These are phyloP conservation scores for Aphanomyces cochlioides DNA, from an alignment of 352 stramenopile species.

Conservation along the genomic window DNA sequence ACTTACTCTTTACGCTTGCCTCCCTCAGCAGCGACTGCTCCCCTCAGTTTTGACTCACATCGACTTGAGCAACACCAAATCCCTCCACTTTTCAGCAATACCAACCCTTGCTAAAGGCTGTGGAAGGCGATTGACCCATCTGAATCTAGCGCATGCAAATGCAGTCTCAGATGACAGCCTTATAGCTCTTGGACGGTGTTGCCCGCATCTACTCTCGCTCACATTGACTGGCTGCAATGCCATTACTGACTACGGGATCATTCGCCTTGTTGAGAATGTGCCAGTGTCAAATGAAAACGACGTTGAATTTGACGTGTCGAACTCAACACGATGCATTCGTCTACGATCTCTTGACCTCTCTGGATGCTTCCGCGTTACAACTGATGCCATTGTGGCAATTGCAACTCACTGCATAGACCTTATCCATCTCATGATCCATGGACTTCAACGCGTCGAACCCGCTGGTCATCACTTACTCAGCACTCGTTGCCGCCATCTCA, in stretches of 20 bases:
- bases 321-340: slow-evolving; percentile 38
- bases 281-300: slow-evolving; percentile 32
- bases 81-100: slow-evolving; percentile 45
- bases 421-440: slow-evolving; percentile 49
- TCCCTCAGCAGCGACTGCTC: slow-evolving; percentile 31
- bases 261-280: slow-evolving; percentile 43
- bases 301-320: slow-evolving; percentile 36
- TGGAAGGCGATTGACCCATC: slow-evolving; percentile 37
- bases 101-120: slow-evolving; percentile 44
- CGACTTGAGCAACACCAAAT: slow-evolving; percentile 38
- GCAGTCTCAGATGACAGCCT: slow-evolving; percentile 56
- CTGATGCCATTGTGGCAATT: slow-evolving; percentile 41
- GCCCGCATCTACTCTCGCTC: slow-evolving; percentile 41
- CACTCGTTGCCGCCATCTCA: slow-evolving; percentile 40
- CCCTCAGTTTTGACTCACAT: slow-evolving; percentile 34
- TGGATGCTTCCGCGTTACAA: slow-evolving; percentile 66
- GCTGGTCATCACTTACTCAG: slow-evolving; percentile 37
- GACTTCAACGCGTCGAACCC: slow-evolving; percentile 46
- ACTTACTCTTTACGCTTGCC: slow-evolving; percentile 46
- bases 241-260: slow-evolving; percentile 53
- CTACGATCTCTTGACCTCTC: slow-evolving; percentile 54
- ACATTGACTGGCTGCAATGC: slow-evolving; percentile 50
- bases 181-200: slow-evolving; percentile 42
- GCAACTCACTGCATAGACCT: slow-evolving; percentile 42
- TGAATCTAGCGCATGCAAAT: slow-evolving; percentile 54